Evolutionary conservation across 257 asterid genomes (phyloP), one percentile per base, ranked within the genome.

Genomic region (Orobanche coerulescens): DNA sequence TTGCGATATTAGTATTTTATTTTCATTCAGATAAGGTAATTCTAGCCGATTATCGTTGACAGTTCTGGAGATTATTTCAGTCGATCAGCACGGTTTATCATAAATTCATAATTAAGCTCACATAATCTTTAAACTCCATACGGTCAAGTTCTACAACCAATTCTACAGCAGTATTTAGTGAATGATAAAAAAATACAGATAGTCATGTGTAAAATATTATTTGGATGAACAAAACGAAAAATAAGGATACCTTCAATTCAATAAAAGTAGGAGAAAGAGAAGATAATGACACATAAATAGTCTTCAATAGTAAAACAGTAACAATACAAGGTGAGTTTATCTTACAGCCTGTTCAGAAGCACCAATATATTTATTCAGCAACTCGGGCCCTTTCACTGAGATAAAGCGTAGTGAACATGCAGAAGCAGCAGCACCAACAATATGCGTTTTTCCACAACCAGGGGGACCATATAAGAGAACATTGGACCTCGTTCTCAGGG

Each of bases 291-390:
- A 25, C 61, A 49, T 54, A 37, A 23, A 18, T 67, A 54, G 59
- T 42, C 49, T n/a, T 10, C 4, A 23, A 10, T 61, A 42, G 67
- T 22, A 46, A 46, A 37, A 46, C n/a, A n/a, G n/a, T n/a, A n/a
- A n/a, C n/a, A n/a, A n/a, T n/a, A n/a, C 54, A 58, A 61, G 56
- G 64, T 19, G 58, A 69, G 40, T 36, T 58, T 51, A 58, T 59
- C 91, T 85, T 83, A 85, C 98, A 44, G 95, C 98, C 84, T 92
- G 98, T 80, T 88, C 98, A 67, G 96, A 92, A 75, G 98, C 98
- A 74, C 98, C 98, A 25, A 92, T 92, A 64, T 92, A 92, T 72
- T 92, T 92, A 64, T 92, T 92, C 73, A 92, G 90, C 76, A 92
- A 74, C 79, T 92, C 98, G 40, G 96, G 98, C 53, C 98, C 98